Conservation (phyloP, 108 stramenopile genomes). For the Epithemia pelagica region DNA sequence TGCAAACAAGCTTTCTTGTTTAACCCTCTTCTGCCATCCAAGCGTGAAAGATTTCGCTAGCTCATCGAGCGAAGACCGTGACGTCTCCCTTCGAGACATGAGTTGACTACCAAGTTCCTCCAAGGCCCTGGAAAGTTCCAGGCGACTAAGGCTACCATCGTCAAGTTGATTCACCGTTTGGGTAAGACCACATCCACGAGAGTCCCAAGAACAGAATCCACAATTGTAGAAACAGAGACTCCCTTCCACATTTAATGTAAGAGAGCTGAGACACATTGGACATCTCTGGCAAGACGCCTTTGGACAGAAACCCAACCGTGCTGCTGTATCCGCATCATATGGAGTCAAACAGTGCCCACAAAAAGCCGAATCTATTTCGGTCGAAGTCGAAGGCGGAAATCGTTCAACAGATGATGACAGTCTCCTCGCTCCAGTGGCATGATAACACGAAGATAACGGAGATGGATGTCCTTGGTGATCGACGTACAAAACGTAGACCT, state of each 20-base stretch:
- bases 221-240: constrained; percentile 33
- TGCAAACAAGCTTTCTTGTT: background rate
- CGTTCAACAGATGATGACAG: constrained; percentile 61
- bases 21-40: constrained; percentile 19
- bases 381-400: constrained; percentile 40
- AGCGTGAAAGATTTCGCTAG: constrained; percentile 20
- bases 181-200: constrained; percentile 12
- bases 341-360: constrained; percentile 74
- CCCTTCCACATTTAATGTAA: constrained; percentile 20
- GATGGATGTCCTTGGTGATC: constrained; percentile 71
- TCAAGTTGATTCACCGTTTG: constrained; percentile 1
- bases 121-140: constrained; percentile 21
- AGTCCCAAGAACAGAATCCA: constrained; percentile 41
- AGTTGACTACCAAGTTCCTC: constrained; percentile 11
- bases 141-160: constrained; percentile 16
- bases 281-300: constrained; percentile 45
- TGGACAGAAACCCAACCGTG: constrained; percentile 22
- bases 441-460: constrained; percentile 59
- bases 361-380: constrained; percentile 45
- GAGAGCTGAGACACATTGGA: constrained; percentile 47
- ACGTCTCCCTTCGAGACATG: constrained; percentile 1
- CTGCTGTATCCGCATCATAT: constrained; percentile 56
- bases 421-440: constrained; percentile 77
- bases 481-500: constrained; percentile 56
- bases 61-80: background rate